Conservation (phyloP, 768 basidiomycete genomes). For the Omphalotus guepiniiformis region DNA sequence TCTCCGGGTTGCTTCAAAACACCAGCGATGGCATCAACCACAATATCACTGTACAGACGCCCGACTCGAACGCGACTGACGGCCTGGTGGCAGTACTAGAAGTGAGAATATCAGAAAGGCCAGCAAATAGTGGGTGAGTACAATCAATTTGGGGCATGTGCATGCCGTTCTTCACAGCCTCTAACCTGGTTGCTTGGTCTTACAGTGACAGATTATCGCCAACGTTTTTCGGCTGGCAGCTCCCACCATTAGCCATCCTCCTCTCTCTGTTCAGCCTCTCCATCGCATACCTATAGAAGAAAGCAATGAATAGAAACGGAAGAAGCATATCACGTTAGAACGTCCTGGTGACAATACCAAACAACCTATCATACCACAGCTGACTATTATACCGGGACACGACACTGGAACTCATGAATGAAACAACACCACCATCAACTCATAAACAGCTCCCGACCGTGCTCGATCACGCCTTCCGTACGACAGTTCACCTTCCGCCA, state of each 20-base stretch:
- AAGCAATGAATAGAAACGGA: no score
- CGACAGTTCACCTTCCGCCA: no score
- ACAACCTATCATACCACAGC: no score
- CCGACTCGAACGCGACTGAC: slow-evolving; percentile 60
- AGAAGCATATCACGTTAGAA: background rate
- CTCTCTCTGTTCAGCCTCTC: background rate
- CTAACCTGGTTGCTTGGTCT: background rate
- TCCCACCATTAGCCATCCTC: slow-evolving; percentile 1
- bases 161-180: background rate
- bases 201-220: background rate
- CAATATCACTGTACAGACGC: slow-evolving; percentile 46
- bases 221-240: slow-evolving; percentile 2
- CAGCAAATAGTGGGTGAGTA: slow-evolving; percentile 17
- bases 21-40: slow-evolving; percentile 71
- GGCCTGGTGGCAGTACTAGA: slow-evolving; percentile 79
- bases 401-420: no score
- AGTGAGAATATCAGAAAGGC: slow-evolving; percentile 53
- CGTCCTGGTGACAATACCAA: slow-evolving; percentile 8
- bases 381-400: no score
- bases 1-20: slow-evolving; percentile 67
- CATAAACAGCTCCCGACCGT: no score
- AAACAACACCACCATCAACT: no score
- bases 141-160: no score
- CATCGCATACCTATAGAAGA: background rate
- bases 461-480: no score